A percentile compares a stretch with the other conserved stretches of the same genome.
Conservation (phyloP, 208 protist species). For the Trypanosoma boissoni region DNA sequence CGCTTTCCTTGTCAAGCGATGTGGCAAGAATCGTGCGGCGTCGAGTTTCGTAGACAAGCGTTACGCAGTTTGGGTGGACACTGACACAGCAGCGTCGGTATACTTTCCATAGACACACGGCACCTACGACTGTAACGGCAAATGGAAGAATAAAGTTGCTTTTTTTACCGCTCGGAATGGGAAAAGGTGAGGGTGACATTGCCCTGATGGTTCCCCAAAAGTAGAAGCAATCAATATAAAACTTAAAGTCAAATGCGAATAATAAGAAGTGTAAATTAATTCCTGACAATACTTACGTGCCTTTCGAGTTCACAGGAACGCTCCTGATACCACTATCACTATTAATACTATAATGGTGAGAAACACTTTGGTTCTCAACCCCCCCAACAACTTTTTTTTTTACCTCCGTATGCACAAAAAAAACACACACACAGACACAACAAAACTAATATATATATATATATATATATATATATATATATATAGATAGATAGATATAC, state of each 20-base stretch:
- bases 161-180: background rate
- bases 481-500: background rate
- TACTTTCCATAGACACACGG: constrained; percentile 48
- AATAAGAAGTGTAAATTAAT: no score
- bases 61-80: constrained; percentile 64
- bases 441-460: no score
- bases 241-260: no score
- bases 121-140: constrained; percentile 32
- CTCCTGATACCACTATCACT: no score
- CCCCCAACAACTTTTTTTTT: background rate
- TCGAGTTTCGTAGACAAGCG: constrained; percentile 83
- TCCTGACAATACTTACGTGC: no score
- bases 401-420: background rate
- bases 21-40: constrained; percentile 61
- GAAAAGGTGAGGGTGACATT: background rate
- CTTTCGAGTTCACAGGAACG: no score
- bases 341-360: no score
- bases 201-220: no score
- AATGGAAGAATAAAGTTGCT: constrained; percentile 33
- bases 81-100: constrained; percentile 47
- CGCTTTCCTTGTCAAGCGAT: constrained; percentile 50
- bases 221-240: no score
- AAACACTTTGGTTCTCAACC: no score
- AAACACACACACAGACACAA: no score
- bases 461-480: background rate